A percentile compares a stretch with the other conserved stretches of the same genome.
phyloP scores from a whole-genome alignment of 495 filamentous ascomycete species.

The Astrothelium macrocarpum region DNA sequence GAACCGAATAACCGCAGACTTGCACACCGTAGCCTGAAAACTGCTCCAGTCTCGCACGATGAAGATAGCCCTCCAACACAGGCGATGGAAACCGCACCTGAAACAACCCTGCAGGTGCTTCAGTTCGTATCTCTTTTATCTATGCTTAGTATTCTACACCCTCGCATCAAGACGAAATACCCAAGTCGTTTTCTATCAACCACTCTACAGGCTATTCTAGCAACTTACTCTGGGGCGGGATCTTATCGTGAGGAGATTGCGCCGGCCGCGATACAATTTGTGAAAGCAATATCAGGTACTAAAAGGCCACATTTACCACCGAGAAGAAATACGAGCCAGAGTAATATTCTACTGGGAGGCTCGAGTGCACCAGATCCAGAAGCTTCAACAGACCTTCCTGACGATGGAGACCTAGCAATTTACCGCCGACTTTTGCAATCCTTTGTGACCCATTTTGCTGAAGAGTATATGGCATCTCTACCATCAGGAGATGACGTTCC shows the following conservation, averaged over 20 bases:
- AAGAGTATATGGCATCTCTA: conserved; percentile 59
- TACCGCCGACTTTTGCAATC: conserved; percentile 68
- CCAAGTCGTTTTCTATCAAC: conserved; percentile 91
- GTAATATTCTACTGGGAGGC: conserved; percentile 28
- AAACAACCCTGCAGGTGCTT: conserved; percentile 23
- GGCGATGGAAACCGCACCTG: conserved; percentile 21
- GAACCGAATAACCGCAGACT: conserved; percentile 21
- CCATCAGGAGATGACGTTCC: conserved; percentile 44
- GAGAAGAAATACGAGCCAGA: conserved; percentile 54
- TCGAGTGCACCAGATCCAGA: conserved; percentile 67
- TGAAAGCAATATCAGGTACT: conserved; percentile 61
- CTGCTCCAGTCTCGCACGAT: conserved; percentile 10
- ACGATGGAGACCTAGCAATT: conserved; percentile 48
- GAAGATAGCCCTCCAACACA: conserved; percentile 14
- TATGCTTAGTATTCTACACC: conserved; percentile 78
- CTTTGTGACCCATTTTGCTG: conserved; percentile 75
- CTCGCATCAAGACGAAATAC: conserved; percentile 78
- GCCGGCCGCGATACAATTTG: conserved; percentile 61
- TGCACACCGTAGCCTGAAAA: conserved; percentile 22
- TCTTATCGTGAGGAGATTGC: conserved; percentile 54
- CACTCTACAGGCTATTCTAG: conserved; percentile 65
- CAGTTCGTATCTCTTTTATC: conserved; percentile 69
- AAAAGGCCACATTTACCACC: conserved; percentile 68
- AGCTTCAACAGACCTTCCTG: conserved; percentile 45
- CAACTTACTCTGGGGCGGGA: conserved; percentile 47